Evolutionary conservation across 2,329 filamentous ascomycete species (phyloP).

Genomic region (Pseudocercospora fijiensis): DNA sequence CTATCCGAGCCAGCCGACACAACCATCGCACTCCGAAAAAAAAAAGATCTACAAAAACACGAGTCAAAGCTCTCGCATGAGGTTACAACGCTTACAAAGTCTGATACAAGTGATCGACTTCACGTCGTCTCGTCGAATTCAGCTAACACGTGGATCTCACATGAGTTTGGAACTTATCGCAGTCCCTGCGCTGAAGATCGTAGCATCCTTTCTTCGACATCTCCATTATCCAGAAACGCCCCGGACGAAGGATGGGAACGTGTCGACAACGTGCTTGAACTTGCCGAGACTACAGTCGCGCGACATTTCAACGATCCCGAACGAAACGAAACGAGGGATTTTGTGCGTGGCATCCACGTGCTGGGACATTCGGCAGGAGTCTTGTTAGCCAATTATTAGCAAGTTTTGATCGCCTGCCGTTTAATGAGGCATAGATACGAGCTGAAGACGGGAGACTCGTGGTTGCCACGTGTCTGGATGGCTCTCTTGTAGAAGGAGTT

Average conservation of each 20-base stretch:
- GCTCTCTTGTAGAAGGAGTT: not conserved
- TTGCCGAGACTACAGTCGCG: too few relatives aligned
- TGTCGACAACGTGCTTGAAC: not conserved
- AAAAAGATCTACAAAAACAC: not conserved
- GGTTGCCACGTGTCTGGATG: not conserved
- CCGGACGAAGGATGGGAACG: not conserved
- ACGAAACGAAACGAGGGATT: not conserved
- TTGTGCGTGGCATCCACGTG: not conserved
- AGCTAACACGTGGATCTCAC: not conserved
- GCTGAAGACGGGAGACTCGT: not conserved
- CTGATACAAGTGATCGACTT: not conserved
- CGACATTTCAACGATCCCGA: not conserved
- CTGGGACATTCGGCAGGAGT: not conserved
- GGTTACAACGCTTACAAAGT: conserved; percentile 3
- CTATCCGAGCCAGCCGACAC: not conserved
- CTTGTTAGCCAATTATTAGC: not conserved
- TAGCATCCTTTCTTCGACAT: not conserved
- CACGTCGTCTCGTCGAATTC: not conserved
- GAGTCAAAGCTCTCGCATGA: not conserved
- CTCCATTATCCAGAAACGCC: not conserved
- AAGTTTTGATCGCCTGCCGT: not conserved
- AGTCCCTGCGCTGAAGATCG: not conserved
- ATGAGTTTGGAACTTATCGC: not conserved
- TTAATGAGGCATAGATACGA: not conserved
- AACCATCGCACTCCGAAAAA: not conserved